These are phyloP conservation scores for Eucalyptus marginata DNA, from an alignment of 345 rosid genomes.

Conservation along the genomic window DNA sequence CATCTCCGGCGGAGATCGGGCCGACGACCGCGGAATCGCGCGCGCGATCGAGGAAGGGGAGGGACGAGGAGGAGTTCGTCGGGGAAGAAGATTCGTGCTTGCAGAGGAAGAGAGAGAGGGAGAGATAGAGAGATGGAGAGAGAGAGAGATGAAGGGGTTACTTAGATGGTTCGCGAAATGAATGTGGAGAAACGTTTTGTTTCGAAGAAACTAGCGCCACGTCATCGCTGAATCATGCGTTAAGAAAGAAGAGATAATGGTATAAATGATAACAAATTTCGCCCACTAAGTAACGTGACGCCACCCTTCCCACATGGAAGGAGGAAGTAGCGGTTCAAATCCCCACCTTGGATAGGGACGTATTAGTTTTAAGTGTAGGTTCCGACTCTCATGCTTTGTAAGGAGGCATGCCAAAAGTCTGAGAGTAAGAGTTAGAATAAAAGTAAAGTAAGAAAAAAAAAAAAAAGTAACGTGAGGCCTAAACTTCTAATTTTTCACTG, in stretches of 20 bases:
- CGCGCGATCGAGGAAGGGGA: not conserved
- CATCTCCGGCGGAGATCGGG: constrained; percentile 17
- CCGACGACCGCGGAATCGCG: not conserved
- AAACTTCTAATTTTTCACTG: too few species aligned
- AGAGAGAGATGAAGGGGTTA: not conserved
- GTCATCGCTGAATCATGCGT: not conserved
- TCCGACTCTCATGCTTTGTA: too few species aligned
- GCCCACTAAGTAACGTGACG: too few species aligned
- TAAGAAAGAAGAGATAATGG: not conserved
- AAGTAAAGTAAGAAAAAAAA: rapidly evolving
- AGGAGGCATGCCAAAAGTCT: too few species aligned
- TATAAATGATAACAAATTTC: too few species aligned
- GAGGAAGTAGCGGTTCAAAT: too few species aligned
- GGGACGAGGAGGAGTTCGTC: not conserved
- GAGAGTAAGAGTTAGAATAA: too few species aligned
- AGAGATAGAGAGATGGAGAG: not conserved
- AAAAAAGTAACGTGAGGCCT: too few species aligned
- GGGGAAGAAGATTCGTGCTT: not conserved
- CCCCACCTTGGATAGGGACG: rapidly evolving
- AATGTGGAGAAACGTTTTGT: not conserved
- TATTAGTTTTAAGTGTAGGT: too few species aligned
- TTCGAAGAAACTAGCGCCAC: not conserved
- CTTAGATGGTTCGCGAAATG: not conserved
- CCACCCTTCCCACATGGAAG: too few species aligned
- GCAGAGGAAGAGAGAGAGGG: not conserved